Evolutionary conservation across 2,329 filamentous ascomycete species (phyloP), one percentile per base, ranked within the genome.

Genomic region (Fusarium oligoseptatum): DNA sequence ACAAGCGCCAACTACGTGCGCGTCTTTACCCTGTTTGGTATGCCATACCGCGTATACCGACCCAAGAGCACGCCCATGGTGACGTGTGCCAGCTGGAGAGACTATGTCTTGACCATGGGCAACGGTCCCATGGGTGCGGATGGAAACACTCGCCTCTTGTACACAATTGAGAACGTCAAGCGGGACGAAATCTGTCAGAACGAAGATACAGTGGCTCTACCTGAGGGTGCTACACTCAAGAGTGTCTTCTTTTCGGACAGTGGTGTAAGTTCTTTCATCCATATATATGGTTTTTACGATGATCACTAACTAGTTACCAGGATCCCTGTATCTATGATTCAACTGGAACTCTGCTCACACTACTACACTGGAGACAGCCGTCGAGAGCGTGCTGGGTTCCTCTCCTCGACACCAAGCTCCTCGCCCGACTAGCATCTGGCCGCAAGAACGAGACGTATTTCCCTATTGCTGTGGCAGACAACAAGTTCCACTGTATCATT

Each of bases 401-500:
- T 1, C 88, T 99, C 3, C 90, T 99, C 4, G 96, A 99, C 83
- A 99, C 97, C 1, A 94, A 89, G 68, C 90, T 93, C 41, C 88
- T 99, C 12, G 89, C 94, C 1, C 95, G 97, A 71, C 89, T 98
- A 4, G 93, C 94, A 0, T 92, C 91, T 3, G 97, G 97, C 29
- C 92, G 92, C 67, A 98, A 98, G 83, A 90, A 93, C 74, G 97
- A 99, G 84, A 90, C 88, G 0, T 99, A 99, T 86, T 99, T 95
- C 90, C 97, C 97, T 1, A 94, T 99, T 36, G 97, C 97, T 1
- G 95, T 98, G 1, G 95, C 96, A 3, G 92, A 95, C 78, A 89
- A 93, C 79, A 96, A 93, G 80, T 99, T 99, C 83, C 96, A 98
- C 87, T 99, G 97, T 85, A 98, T 99, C 84, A 98, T 99, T 78